Evolutionary conservation across 345 rosid species (phyloP).

Genomic region (Tarenaya hassleriana): DNA sequence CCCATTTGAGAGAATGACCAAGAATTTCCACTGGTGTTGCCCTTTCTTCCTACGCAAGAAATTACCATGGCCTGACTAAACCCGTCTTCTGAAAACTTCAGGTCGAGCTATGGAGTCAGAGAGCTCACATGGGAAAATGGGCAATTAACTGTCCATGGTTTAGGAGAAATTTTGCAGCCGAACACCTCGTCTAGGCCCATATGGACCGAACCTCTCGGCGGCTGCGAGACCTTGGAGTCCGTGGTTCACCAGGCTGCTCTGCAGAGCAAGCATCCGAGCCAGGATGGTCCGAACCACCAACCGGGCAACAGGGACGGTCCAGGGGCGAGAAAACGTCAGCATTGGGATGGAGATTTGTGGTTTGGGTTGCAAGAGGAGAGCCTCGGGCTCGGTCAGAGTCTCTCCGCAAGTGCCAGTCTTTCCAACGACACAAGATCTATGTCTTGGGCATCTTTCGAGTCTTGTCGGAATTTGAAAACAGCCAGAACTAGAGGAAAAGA

Average conservation of each 20-base stretch:
- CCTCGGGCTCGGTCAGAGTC: slow-evolving; percentile 26
- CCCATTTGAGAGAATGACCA: no score
- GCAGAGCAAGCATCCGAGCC: slow-evolving; percentile 15
- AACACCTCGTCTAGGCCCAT: slow-evolving; percentile 24
- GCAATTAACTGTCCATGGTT: slow-evolving; percentile 41
- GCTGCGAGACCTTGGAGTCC: slow-evolving; percentile 41
- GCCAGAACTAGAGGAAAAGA: slow-evolving; percentile 41
- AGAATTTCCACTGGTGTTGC: neutral
- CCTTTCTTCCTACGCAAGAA: neutral
- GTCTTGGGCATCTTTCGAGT: slow-evolving; percentile 41
- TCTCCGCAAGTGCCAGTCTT: slow-evolving; percentile 30
- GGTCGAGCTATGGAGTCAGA: slow-evolving; percentile 42
- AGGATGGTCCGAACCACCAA: slow-evolving; percentile 9
- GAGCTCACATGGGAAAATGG: slow-evolving; percentile 56
- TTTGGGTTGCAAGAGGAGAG: slow-evolving; percentile 24
- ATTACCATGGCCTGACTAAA: neutral
- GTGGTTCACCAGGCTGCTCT: slow-evolving; percentile 46
- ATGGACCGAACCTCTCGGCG: slow-evolving; percentile 31
- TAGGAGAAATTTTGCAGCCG: slow-evolving; percentile 25
- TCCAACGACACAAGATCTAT: slow-evolving; percentile 16
- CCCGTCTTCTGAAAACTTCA: slow-evolving; percentile 8
- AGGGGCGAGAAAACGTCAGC: slow-evolving; percentile 27
- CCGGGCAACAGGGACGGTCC: slow-evolving; percentile 21
- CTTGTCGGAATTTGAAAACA: slow-evolving; percentile 37
- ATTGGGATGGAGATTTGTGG: slow-evolving; percentile 24